Evolutionary conservation across 176 grass and related monocot genomes (phyloP), one percentile per base, ranked within the genome.

Genomic region (Oryza rufipogon): DNA sequence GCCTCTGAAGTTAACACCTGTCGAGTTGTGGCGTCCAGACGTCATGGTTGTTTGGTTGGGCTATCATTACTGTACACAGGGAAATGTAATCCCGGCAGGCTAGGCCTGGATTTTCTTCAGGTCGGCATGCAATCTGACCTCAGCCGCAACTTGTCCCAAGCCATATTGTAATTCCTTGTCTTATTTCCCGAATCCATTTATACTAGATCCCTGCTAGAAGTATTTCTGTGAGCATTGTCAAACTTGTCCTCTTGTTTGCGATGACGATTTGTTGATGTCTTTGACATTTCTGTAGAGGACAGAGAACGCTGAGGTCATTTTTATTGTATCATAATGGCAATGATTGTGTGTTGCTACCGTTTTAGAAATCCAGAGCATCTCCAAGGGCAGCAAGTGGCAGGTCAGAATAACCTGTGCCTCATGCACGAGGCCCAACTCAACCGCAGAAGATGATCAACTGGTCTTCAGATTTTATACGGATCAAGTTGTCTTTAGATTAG

Each of bases 121-220:
- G 33, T 48, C n/a, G 45, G 77, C 77, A 47, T 87, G 78, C 85
- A 42, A 7, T 28, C 61, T 81, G 71, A 87, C 70, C 70, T 80
- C 68, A 73, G 54, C 84, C 13, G 15, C 72, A 32, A 44, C 75
- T 71, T 71, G 68, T 33, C 81, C 61, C 10, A 2, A 26, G 30
- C 36, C 25, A 6, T 64, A 48, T 64, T 22, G 12, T 33, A 80
- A 44, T 71, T 28, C 3, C 47, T 81, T 70, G 5, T 20, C 47
- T 20, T 22, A 19, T 56, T 19, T 36, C 4, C 48, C 19, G 69
- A 68, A 82, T 52, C 68, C 34, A 11, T 74, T 74, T 11, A 41
- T 41, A 2, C 39, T 41, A 16, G 13, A 74, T 74, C 72, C 70
- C 26, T 38, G 30, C 20, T 34, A 32, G 30, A 32, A 32, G 30